Base-by-base conservation (phyloP, 257 asterid genomes). In the Lavandula angustifolia region DNA sequence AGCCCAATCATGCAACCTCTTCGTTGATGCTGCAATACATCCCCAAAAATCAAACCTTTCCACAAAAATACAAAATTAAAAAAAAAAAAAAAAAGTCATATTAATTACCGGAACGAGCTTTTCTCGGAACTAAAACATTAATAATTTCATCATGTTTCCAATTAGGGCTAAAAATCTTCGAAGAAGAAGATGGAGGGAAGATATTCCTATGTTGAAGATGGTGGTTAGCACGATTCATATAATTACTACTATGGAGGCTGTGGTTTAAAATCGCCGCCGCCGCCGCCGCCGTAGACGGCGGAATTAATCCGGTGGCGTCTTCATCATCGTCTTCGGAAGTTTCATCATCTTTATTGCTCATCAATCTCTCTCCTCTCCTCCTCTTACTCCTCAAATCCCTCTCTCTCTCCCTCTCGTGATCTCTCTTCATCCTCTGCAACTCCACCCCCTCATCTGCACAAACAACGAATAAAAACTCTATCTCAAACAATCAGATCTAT, bases 131-230 rank as follows among this genome's bases (percentile, higher is more conserved):
- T 16, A 95, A 78, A 62, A 85, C 96, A 50, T 94, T 87, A 58
- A 94, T 94, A 90, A 84, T 84, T 79, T 94, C 99, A 62, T 92
- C 96, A 43, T 96, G 38, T 66, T 86, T 92, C 99, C 96, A 87
- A 3, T 84, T 95, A 14, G 97, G 95, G 8, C 86, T 71, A 47
- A 73, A 76, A 66, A 73, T 66, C 76, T 85, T 87, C 0, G 85
- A 53, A 47, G 83, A 42, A 8, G 46, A 40, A 37, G 85, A 61
- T 13, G 81, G 91, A 40, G 96, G 96, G 62, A 75, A 85, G 57
- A 66, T 84, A 68, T 87, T 94, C 43, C 97, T 73, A 32, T 78
- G 94, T 38, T 83, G 96, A 22, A 81, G 81, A 54, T 79, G 87
- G 17, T 72, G 75, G 67, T 74, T 35, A 41, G 42, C 70, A 67